These are phyloP conservation scores for Peltaster fructicola DNA, from an alignment of 2,329 filamentous ascomycete genomes.

Conservation along the genomic window DNA sequence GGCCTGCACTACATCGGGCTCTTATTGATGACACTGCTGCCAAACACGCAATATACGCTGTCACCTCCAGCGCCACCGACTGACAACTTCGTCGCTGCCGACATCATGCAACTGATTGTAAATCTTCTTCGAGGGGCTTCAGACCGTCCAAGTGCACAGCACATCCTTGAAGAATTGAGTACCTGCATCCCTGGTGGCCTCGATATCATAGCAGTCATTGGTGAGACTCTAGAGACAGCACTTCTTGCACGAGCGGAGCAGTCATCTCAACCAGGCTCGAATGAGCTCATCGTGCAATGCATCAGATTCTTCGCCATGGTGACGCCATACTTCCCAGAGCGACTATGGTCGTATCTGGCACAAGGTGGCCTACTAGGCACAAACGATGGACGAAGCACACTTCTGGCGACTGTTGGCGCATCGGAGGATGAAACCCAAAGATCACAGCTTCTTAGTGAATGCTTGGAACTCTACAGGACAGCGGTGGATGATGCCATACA, in stretches of 20 bases:
- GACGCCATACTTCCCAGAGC: conserved; percentile 53
- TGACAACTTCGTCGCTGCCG: conserved; percentile 45
- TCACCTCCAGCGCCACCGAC: conserved; percentile 16
- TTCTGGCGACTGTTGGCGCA: conserved; percentile 63
- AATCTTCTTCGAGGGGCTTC: conserved; percentile 38
- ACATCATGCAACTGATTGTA: conserved; percentile 57
- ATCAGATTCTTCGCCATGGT: conserved; percentile 64
- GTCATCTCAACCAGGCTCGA: conserved; percentile 44
- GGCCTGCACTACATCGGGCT: conserved; percentile 64
- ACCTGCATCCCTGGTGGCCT: conserved; percentile 33
- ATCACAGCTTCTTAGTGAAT: conserved; percentile 60
- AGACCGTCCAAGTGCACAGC: conserved; percentile 20
- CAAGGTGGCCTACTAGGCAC: conserved; percentile 64
- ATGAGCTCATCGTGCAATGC: conserved; percentile 55
- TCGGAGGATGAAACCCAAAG: conserved; percentile 61
- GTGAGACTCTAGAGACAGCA: conserved; percentile 66
- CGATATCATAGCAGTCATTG: conserved; percentile 67
- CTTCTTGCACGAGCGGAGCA: conserved; percentile 30
- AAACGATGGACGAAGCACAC: conserved; percentile 56
- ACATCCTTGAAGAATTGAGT: conserved; percentile 32
- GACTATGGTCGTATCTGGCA: conserved; percentile 79
- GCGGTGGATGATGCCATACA: conserved; percentile 59
- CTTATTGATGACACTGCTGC: conserved; percentile 49
- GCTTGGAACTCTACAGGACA: conserved; percentile 54
- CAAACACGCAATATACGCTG: conserved; percentile 23